Conservation (phyloP, 225 moss, liverwort and hornwort genomes). For the Physcomitrium patens region DNA sequence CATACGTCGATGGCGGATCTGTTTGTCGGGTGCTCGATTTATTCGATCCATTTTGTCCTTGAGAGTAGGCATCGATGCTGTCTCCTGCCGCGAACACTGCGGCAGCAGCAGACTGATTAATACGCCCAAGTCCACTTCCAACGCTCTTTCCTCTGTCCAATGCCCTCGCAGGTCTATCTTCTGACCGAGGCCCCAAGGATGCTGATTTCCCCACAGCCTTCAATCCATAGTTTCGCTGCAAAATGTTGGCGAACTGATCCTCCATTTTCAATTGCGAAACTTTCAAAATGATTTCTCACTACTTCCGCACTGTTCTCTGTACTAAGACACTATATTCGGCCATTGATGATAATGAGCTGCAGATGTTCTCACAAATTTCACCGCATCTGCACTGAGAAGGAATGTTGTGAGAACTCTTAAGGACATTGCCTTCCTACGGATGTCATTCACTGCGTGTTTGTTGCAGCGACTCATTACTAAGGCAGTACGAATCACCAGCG, state of each 20-base stretch:
- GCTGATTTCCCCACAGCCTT: constrained; percentile 56
- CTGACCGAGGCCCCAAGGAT: constrained; percentile 63
- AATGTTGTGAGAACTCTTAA: constrained; percentile 3
- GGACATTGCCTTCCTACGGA: not conserved
- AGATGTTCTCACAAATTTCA: constrained; percentile 8
- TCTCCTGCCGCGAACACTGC: constrained; percentile 48
- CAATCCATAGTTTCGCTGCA: constrained; percentile 63
- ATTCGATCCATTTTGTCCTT: constrained; percentile 46
- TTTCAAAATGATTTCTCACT: not conserved
- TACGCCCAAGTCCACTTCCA: constrained; percentile 59
- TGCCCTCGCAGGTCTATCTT: constrained; percentile 42
- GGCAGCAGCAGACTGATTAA: constrained; percentile 48
- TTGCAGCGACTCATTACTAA: not conserved
- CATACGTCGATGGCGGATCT: constrained; percentile 32
- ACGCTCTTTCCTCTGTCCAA: constrained; percentile 60
- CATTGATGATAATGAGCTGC: constrained; percentile 27
- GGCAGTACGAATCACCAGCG: not conserved
- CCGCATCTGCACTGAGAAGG: constrained; percentile 41
- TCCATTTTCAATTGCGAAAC: constrained; percentile 42
- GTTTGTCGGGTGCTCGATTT: constrained; percentile 51
- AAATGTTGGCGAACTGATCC: constrained; percentile 63
- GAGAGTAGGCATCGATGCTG: constrained; percentile 26
- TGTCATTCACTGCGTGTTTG: not conserved
- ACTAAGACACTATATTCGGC: constrained; percentile 19
- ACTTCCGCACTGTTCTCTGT: not conserved